A percentile compares a stretch with the other conserved stretches of the same genome.
Evolutionary conservation across 306 rosid genomes (phyloP).

Genomic region (Dicorynia guianensis): DNA sequence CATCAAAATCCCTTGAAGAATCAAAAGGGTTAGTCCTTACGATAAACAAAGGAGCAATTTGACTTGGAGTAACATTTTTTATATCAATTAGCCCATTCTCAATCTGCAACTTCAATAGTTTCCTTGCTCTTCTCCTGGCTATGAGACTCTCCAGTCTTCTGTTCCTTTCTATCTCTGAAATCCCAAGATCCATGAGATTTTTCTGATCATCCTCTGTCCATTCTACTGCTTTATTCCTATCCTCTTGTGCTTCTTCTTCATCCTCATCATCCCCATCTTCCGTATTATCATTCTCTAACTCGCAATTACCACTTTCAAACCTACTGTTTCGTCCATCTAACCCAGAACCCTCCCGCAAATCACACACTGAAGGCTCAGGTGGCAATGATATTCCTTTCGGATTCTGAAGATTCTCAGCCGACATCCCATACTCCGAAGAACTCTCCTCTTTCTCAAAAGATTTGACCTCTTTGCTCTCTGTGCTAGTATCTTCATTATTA

Average conservation of each 20-base stretch:
- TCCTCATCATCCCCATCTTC: constrained; percentile 49
- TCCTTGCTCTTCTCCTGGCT: constrained; percentile 80
- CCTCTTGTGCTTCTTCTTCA: constrained; percentile 46
- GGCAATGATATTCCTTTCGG: constrained; percentile 26
- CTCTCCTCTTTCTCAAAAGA: constrained; percentile 27
- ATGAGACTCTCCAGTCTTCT: constrained; percentile 82
- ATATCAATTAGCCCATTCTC: constrained; percentile 52
- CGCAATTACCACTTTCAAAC: constrained; percentile 12
- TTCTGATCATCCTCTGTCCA: constrained; percentile 70
- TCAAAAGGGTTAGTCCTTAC: constrained; percentile 46
- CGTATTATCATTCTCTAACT: constrained; percentile 30
- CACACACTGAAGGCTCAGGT: constrained; percentile 42
- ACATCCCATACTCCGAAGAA: constrained; percentile 25
- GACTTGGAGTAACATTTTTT: constrained; percentile 37
- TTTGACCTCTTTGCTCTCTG: constrained; percentile 2
- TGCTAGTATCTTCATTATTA: constrained; percentile 31
- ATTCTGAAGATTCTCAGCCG: constrained; percentile 16
- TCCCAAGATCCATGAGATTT: constrained; percentile 68
- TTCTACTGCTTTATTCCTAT: constrained; percentile 51
- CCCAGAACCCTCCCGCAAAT: constrained; percentile 27
- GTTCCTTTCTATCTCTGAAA: constrained; percentile 75
- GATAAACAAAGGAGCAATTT: constrained; percentile 59
- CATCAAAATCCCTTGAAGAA: constrained; percentile 37
- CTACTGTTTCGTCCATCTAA: constrained; percentile 5
- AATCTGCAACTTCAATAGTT: constrained; percentile 51